Conservation (phyloP, 257 asterid species). For the Nicotiana noctiflora region DNA sequence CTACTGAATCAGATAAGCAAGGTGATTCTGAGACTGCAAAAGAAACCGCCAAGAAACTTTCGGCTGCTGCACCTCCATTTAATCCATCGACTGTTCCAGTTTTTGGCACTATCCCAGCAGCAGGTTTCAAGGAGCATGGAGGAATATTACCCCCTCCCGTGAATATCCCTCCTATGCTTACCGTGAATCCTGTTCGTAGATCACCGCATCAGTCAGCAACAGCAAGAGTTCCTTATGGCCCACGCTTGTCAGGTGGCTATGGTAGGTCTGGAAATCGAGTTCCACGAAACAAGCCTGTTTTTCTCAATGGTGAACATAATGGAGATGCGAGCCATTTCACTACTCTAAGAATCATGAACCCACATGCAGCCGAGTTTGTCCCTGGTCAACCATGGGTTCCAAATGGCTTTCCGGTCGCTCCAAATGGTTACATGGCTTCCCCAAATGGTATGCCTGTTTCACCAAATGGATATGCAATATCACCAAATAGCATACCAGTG, state of each 20-base stretch:
- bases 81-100: conserved; percentile 54
- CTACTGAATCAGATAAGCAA: conserved; percentile 41
- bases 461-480: conserved; percentile 24
- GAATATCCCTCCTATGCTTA: conserved; percentile 46
- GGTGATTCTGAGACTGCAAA: conserved; percentile 44
- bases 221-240: conserved; percentile 70
- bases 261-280: conserved; percentile 54
- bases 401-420: conserved; percentile 48
- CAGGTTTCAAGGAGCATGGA: conserved; percentile 57
- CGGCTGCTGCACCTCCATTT: conserved; percentile 85
- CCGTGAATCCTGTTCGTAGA: conserved; percentile 58
- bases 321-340: conserved; percentile 47
- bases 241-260: conserved; percentile 69
- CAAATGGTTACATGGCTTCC: conserved; percentile 53
- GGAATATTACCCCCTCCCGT: conserved; percentile 70
- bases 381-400: conserved; percentile 76
- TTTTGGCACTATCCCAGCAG: conserved; percentile 48
- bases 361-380: conserved; percentile 72
- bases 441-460: conserved; percentile 33
- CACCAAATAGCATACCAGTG: conserved; percentile 28
- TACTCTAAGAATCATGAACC: conserved; percentile 60
- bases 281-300: conserved; percentile 54
- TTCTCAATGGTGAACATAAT: conserved; percentile 43
- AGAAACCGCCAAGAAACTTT: conserved; percentile 61
- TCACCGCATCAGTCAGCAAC: conserved; percentile 82